Evolutionary conservation across 768 basidiomycete genomes (phyloP).

Genomic region (Candolleomyces eurysporus): DNA sequence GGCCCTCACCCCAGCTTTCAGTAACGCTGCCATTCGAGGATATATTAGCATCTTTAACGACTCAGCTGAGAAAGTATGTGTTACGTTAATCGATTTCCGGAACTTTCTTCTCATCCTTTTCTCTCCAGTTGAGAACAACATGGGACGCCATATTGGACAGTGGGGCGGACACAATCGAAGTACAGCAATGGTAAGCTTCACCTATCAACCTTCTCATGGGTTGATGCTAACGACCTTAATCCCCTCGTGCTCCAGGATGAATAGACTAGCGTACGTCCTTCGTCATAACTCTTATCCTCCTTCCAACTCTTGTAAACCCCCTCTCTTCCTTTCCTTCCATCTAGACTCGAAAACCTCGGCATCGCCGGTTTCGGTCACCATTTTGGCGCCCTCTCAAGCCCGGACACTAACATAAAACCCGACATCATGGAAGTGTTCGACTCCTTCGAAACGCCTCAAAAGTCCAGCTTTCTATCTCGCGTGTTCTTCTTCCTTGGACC

Average conservation of each 20-base stretch:
- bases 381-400: constrained; percentile 41
- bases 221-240: not conserved
- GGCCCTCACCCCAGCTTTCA: constrained; percentile 51
- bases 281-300: too few species aligned
- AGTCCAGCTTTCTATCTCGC: constrained; percentile 24
- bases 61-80: constrained; percentile 45
- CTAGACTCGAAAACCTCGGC: constrained; percentile 54
- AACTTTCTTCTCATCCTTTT: not conserved
- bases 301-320: not conserved
- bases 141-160: constrained; percentile 29
- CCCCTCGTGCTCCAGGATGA: constrained; percentile 33
- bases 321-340: not conserved
- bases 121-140: constrained; percentile 30
- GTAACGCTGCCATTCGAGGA: constrained; percentile 45
- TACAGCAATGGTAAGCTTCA: constrained; percentile 40
- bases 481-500: constrained; percentile 35
- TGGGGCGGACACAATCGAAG: constrained; percentile 38
- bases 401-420: constrained; percentile 38
- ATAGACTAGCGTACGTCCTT: constrained; percentile 37
- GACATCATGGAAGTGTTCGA: constrained; percentile 41
- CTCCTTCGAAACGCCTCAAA: constrained; percentile 23
- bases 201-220: not conserved
- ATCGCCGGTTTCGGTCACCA: constrained; percentile 60
- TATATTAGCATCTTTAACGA: constrained; percentile 49
- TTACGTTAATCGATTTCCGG: not conserved